phyloP scores from a whole-genome alignment of 2,329 filamentous ascomycete genomes.

The Zymoseptoria pseudotritici region DNA sequence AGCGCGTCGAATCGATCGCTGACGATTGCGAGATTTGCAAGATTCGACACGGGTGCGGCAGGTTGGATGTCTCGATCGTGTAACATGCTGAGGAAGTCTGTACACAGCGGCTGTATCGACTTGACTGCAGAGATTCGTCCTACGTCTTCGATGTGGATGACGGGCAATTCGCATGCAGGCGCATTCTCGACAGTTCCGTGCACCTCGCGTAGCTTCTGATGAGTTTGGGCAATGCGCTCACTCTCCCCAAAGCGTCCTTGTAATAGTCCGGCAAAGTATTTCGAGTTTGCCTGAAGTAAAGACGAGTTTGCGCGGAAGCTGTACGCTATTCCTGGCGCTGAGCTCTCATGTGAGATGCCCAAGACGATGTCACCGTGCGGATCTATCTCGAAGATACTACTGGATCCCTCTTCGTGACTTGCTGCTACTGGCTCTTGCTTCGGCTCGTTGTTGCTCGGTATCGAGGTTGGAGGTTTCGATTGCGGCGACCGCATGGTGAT shows the following conservation, averaged over 20 bases:
- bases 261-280: slow-evolving; percentile 63
- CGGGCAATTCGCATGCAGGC: slow-evolving; percentile 50
- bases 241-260: slow-evolving; percentile 58
- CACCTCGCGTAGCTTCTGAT: slow-evolving; percentile 43
- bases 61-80: slow-evolving; percentile 45
- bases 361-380: slow-evolving; percentile 58
- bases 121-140: slow-evolving; percentile 62
- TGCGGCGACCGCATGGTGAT: neutral
- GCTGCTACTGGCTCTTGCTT: neutral
- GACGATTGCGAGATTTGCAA: slow-evolving; percentile 61
- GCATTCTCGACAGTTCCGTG: slow-evolving; percentile 39
- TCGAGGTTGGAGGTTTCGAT: neutral
- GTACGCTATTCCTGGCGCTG: slow-evolving; percentile 44
- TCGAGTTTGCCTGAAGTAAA: slow-evolving; percentile 53
- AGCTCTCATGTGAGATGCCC: slow-evolving; percentile 58
- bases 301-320: slow-evolving; percentile 57
- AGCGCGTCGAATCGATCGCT: slow-evolving; percentile 68
- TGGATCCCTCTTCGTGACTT: neutral
- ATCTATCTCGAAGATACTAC: slow-evolving; percentile 44
- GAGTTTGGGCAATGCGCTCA: slow-evolving; percentile 44
- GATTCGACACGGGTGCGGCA: slow-evolving; percentile 50
- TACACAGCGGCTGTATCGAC: slow-evolving; percentile 43
- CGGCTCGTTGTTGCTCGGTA: neutral
- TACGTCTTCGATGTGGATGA: slow-evolving; percentile 58
- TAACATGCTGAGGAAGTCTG: slow-evolving; percentile 60